Base-by-base conservation (phyloP, 495 filamentous ascomycete species). In the Penicillium silybi region DNA sequence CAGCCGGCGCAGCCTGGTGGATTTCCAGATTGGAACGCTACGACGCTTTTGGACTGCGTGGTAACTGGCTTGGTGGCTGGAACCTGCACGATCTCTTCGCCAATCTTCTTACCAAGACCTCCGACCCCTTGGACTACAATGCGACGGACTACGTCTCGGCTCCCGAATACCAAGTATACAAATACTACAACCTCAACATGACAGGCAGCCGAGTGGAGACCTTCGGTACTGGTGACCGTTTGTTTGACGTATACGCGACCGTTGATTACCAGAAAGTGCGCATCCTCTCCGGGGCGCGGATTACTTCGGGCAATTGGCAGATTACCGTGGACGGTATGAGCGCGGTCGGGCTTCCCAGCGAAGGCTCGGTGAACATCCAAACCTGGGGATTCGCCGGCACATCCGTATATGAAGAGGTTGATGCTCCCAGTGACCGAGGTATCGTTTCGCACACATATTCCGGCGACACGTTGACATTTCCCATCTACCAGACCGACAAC, bases 151-250 rank as follows among this genome's bases (percentile, higher is more conserved):
- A 74, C 52, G 57, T 35, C 15, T 53, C 71, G 0, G 64, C 55
- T 13, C 65, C 63, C 0, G 68, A 74, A 25, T 76, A 57, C 41
- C 73, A 73, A 43, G 64, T 76, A 6, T 77, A 77, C 49, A 61
- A 71, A 17, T 77, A 76, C 61, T 76, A 77, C 45, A 53, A 61
- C 37, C 48, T 50, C 4, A 67, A 66, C 16, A 73, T 75, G 71
- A 70, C 66, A 0, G 71, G 74, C 1, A 13, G 60, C 19, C 65
- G 72, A 13, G 61, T 70, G 18, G 61, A 54, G 1, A 68, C 68
- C 10, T 42, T 49, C 11, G 57, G 57, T 6, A 59, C 68, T 3
- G 52, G 44, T 2, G 70, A 75, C 41, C 52, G 58, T 4, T 44
- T 61, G 10, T 58, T 74, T 5, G 74, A 77, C 47, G 67, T 62